These are phyloP conservation scores for Pseudogymnoascus sp. DNA, from an alignment of 2,329 filamentous ascomycete species.

Conservation along the genomic window DNA sequence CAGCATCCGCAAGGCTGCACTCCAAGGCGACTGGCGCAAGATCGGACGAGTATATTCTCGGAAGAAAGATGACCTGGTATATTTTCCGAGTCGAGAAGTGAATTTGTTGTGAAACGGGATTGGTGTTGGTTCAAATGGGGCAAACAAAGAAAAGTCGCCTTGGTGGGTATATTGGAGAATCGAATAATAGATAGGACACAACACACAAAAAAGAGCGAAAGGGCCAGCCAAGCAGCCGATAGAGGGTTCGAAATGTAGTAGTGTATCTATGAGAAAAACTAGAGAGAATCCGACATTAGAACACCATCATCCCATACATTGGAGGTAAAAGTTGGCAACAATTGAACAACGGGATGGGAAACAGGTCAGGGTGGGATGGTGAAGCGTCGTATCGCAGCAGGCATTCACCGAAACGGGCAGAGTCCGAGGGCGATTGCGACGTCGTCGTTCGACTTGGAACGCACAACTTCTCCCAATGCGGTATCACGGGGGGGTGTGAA, in stretches of 20 bases:
- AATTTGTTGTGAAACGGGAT: background rate
- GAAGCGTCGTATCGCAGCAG: background rate
- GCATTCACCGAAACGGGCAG: background rate
- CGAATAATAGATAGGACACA: background rate
- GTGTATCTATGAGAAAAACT: background rate
- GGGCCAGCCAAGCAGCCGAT: background rate
- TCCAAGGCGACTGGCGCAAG: background rate
- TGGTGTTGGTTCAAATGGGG: background rate
- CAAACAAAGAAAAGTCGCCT: background rate
- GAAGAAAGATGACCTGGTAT: background rate
- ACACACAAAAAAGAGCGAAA: background rate
- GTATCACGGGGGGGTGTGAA: background rate
- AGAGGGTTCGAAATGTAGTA: background rate
- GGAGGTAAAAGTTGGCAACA: background rate
- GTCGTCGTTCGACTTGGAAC: background rate
- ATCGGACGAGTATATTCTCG: background rate
- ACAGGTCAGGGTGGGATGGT: background rate
- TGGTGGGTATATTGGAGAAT: background rate
- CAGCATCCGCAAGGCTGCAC: background rate
- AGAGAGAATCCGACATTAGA: background rate
- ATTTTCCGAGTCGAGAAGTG: background rate
- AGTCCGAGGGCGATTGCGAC: background rate
- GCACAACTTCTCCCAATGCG: background rate
- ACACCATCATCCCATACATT: background rate
- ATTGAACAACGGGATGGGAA: background rate